Evolutionary conservation across 176 grass and related monocot genomes (phyloP), one percentile per base, ranked within the genome.

Genomic region (Avena eriantha): DNA sequence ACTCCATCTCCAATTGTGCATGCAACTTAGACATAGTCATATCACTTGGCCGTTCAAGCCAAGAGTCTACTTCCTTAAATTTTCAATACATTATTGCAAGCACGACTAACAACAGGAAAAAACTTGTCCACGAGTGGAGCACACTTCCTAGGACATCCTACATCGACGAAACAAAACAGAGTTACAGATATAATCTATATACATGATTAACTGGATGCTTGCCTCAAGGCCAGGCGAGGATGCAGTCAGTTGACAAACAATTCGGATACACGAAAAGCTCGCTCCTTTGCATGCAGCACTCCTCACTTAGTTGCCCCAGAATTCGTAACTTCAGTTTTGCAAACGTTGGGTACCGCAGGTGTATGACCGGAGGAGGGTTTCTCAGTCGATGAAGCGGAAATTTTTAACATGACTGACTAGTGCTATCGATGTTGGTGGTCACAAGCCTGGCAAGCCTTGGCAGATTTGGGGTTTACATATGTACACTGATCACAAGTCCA

Each of bases 401-500:
- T 45, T 18, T 78, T 58, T 78, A 90, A 78, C n/a, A 21, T 33
- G 65, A 12, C 64, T 46, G 72, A 72, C 43, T 79, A 85, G 19
- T 1, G 55, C 72, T 92, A 92, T 78, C 90, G 63, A 82, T 86
- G 82, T 72, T 72, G 90, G 48, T 67, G 86, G 12, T 96, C 94
- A 82, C 97, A 99, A 76, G 92, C 92, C 85, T 97, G 90, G 69
- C 92, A 99, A 75, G 82, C 87, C 69, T 69, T 90, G 60, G 60
- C 83, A 13, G 89, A 76, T 80, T 47, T 93, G 57, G 97, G 92
- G 55, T 99, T 99, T 65, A 84, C 84, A 71, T 7, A 97, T 80
- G 94, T 97, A 92, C 97, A 99, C 53, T 94, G 90, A 72, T 99
- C 92, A 34, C 94, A 97, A 0, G 92, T 91, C 94, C 97, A 99